Conservation (phyloP, 2,329 filamentous ascomycete species). For the Pseudopyricularia cyperi region DNA sequence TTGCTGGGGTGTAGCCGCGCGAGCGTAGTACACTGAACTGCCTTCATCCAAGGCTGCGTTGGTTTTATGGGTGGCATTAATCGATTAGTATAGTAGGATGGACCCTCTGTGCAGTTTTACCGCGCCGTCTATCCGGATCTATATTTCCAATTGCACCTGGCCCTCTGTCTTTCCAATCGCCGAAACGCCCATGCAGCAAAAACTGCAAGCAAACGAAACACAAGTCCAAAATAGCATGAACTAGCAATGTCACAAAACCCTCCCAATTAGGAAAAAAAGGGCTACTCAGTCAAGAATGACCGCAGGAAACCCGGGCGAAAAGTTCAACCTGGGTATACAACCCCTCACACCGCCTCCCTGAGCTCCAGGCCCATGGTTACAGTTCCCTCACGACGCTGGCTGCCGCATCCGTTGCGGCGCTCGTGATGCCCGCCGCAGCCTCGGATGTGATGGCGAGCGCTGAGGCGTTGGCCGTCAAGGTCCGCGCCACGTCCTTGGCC, state of each 20-base stretch:
- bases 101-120: neutral
- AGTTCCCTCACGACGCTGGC: conserved; percentile 21
- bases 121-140: neutral
- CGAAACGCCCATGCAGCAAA: neutral
- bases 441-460: conserved; percentile 11
- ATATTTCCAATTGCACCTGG: neutral
- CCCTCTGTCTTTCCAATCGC: neutral
- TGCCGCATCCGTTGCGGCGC: conserved; percentile 11
- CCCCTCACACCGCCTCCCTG: too few relatives aligned
- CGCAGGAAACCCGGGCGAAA: too few relatives aligned
- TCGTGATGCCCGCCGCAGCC: conserved; percentile 13
- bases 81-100: neutral
- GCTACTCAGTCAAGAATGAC: neutral
- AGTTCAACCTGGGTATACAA: too few relatives aligned
- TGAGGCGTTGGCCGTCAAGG: conserved; percentile 18
- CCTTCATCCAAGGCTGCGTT: too few relatives aligned
- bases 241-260: too few relatives aligned
- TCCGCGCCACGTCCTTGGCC: conserved; percentile 27
- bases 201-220: neutral
- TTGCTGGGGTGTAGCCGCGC: conserved; percentile 17
- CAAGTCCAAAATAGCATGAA: neutral
- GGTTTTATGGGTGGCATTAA: neutral
- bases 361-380: too few relatives aligned
- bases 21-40: too few relatives aligned
- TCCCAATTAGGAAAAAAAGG: neutral